Evolutionary conservation across 73 alveolate genomes (phyloP), one percentile per base, ranked within the genome.

Genomic region (Effrenium voratum): DNA sequence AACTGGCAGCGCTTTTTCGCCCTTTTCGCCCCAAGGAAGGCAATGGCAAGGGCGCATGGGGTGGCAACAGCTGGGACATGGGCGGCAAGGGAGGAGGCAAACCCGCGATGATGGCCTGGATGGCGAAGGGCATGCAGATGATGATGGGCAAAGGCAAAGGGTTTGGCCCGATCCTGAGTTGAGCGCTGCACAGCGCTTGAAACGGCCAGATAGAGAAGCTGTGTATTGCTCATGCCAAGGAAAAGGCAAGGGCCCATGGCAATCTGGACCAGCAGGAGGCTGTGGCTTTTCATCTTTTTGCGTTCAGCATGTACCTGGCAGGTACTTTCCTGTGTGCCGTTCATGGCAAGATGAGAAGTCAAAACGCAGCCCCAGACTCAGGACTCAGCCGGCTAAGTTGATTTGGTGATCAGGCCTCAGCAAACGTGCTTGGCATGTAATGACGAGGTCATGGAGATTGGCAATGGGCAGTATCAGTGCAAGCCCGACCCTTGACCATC

Each of bases 91-190:
- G 87, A 40, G 87, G 63, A 76, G n/a, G 38, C 91, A 86, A 86
- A 59, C 66, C 46, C 24, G 87, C 87, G 32, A 76, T 76, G 87
- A 76, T 76, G 94, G 94, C 82, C 16, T 59, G 80, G 94, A 38
- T 59, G 94, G 41, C 68, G 47, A 86, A 86, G 60, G 94, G 94
- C 46, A 86, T 86, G 94, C 36, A 19, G 94, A 70, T 70, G 82
- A 86, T 86, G 94, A 45, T 41, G 55, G 30, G 68, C 94, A 86
- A 86, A 10, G 94, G 93, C 93, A 84, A 82, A 43, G 60, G 91
- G 68, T 47, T 38, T 26, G 85, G 68, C 19, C 68, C 45, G 91
- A 32, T 5, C 44, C 66, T 44, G 38, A 79, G 59, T 38, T 60
- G 40, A 22, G 76, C 34, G 38, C 47, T 5, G 81, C 47, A 70